Evolutionary conservation across 1,284 basidiomycete species (phyloP), one percentile per base, ranked within the genome.

Genomic region (Gymnopus androsaceus): DNA sequence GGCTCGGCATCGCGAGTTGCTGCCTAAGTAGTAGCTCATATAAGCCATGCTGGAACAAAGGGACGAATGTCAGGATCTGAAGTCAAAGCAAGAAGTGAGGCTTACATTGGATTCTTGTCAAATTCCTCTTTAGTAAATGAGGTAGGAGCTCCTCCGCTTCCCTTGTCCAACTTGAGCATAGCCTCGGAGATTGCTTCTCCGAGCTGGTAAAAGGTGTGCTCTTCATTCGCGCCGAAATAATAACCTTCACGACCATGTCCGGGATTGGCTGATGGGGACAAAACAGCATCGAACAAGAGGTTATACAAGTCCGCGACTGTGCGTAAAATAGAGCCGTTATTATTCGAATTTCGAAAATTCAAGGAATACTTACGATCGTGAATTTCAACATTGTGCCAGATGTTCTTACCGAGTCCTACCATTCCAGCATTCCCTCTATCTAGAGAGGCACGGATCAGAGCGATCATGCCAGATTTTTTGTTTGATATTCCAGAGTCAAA

Each of bases 361-460:
- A 8, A 57, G 50, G 27, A 55, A 21, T 14, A 58, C 71, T 54
- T 59, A 79, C 79, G 62, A 41, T 81, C 79, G 34, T 76, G 67
- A 31, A 80, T 67, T 41, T 77, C 60, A 6, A 82, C 77, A 58
- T 77, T 69, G 1, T 74, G 71, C 79, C 80, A 81, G 9, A 76
- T 49, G 59, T 79, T 80, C 61, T 72, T 70, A 2, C 79, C 79
- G 25, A 72, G 58, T 1, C 80, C 80, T 21, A 80, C 65, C 63
- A 78, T 69, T 2, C 76, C 78, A 6, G 67, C 77, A 50, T 71
- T 69, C 3, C 74, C 73, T 33, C 79, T 70, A 30, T 64, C 68
- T 25, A 80, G 51, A 14, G 72, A 59, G 0, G 68, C 69, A 4
- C 62, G 63, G 55, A 79, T 70, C 15, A 78, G 59, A 0, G 34